A percentile compares a stretch with the other conserved stretches of the same genome.
These are phyloP conservation scores for Fomitopsis palustris DNA, from an alignment of 1,284 basidiomycete genomes.

Conservation along the genomic window DNA sequence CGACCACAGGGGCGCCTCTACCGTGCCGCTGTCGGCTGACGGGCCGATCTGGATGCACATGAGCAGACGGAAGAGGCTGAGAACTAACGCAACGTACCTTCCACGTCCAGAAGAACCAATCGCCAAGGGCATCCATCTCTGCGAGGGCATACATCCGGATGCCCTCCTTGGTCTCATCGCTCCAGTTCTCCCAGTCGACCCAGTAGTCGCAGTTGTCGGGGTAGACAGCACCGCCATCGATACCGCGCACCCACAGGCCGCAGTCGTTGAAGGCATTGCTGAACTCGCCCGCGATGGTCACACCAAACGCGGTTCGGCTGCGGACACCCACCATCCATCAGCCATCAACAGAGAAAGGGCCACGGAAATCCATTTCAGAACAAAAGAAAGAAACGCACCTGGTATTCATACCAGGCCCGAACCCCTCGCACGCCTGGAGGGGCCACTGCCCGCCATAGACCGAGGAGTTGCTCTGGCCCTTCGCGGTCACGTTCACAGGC, in stretches of 20 bases:
- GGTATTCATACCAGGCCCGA: slow-evolving; percentile 49
- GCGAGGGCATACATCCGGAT: slow-evolving; percentile 54
- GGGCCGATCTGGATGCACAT: slow-evolving; percentile 59
- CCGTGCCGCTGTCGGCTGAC: slow-evolving; percentile 49
- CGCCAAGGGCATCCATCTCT: slow-evolving; percentile 54
- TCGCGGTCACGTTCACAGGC: slow-evolving; percentile 29
- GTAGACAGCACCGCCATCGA: slow-evolving; percentile 33
- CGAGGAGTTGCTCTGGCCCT: slow-evolving; percentile 23
- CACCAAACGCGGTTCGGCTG: slow-evolving; percentile 43
- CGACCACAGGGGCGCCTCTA: slow-evolving; percentile 76
- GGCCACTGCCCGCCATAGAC: slow-evolving; percentile 30
- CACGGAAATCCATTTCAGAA: too few relatives aligned
- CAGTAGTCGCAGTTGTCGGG: slow-evolving; percentile 56
- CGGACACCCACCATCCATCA: slow-evolving; percentile 6
- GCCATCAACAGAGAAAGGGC: slow-evolving; percentile 23
- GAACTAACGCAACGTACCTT: slow-evolving; percentile 37
- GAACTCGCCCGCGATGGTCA: slow-evolving; percentile 51
- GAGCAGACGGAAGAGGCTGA: background rate
- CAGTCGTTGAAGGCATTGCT: slow-evolving; percentile 47
- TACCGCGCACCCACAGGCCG: slow-evolving; percentile 44
- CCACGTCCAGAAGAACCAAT: slow-evolving; percentile 77
- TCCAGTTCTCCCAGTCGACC: slow-evolving; percentile 60
- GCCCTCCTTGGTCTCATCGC: slow-evolving; percentile 51
- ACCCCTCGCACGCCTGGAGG: slow-evolving; percentile 41
- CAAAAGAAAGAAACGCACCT: too few relatives aligned